Conservation (phyloP, 2,329 filamentous ascomycete species). For the Ophiostoma quercus region DNA sequence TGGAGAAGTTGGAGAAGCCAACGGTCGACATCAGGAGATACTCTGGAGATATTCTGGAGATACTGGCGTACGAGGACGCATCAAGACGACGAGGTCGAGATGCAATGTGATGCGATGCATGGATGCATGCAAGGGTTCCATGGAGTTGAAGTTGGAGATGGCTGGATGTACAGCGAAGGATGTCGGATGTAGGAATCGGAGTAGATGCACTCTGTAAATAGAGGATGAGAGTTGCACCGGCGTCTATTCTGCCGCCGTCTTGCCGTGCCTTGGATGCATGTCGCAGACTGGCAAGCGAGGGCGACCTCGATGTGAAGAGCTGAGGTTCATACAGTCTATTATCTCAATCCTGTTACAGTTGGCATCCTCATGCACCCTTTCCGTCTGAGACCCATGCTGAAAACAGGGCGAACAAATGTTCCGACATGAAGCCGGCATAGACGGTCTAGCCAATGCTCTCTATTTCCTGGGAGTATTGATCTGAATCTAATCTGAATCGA, state of each 20-base stretch:
- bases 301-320: neutral
- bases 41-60: neutral
- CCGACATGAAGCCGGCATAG: neutral
- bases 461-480: neutral
- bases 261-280: neutral
- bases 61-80: neutral
- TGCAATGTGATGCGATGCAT: neutral
- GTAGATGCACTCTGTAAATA: neutral
- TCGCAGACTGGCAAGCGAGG: neutral
- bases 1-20: neutral
- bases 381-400: neutral
- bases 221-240: neutral
- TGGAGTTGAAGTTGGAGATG: neutral
- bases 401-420: neutral
- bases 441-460: neutral
- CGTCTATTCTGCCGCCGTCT: conserved; percentile 8
- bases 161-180: neutral
- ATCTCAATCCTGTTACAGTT: no score
- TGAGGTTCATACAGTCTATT: neutral
- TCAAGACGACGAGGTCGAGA: neutral
- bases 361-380: neutral
- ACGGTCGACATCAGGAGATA: neutral
- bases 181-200: neutral
- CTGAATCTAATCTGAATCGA: neutral
- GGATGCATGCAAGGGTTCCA: neutral